Evolutionary conservation across 148 eudicot species (phyloP).

Genomic region (Amaranthus hypochondriacus): DNA sequence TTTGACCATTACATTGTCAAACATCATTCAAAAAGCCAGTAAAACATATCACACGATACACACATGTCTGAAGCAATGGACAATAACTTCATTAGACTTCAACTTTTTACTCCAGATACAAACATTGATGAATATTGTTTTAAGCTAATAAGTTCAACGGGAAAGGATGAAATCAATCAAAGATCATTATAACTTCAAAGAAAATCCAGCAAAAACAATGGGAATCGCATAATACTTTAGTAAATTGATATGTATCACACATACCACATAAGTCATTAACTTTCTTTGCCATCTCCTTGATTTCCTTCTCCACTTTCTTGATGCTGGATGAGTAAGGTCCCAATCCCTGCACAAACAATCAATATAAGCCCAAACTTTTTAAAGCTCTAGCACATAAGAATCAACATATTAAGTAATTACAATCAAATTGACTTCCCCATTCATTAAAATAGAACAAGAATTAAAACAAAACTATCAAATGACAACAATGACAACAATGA

Average conservation of each 20-base stretch:
- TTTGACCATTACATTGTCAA: too few relatives aligned
- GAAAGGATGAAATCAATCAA: not conserved
- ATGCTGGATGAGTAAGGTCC: conserved; percentile 82
- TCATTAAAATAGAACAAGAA: not conserved
- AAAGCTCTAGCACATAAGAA: not conserved
- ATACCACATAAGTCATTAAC: conserved; percentile 88
- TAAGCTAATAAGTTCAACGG: not conserved
- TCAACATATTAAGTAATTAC: not conserved
- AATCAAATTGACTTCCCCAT: not conserved
- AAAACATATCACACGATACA: not conserved
- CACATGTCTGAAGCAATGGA: not conserved
- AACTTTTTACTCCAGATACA: not conserved
- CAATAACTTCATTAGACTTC: not conserved
- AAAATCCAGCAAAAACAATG: not conserved
- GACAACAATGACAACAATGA: not conserved
- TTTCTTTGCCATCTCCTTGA: conserved; percentile 84
- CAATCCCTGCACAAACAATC: conserved; percentile 53
- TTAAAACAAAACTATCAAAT: too few relatives aligned
- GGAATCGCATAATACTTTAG: not conserved
- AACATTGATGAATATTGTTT: not conserved
- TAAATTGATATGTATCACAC: conserved; percentile 9
- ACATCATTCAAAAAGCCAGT: not conserved
- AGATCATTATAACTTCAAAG: not conserved
- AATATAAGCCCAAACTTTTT: not conserved
- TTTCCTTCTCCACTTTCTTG: conserved; percentile 76